A percentile compares a stretch with the other conserved stretches of the same genome.
phyloP scores from a whole-genome alignment of 805 yeast species.

The Clavispora vitiphila region DNA sequence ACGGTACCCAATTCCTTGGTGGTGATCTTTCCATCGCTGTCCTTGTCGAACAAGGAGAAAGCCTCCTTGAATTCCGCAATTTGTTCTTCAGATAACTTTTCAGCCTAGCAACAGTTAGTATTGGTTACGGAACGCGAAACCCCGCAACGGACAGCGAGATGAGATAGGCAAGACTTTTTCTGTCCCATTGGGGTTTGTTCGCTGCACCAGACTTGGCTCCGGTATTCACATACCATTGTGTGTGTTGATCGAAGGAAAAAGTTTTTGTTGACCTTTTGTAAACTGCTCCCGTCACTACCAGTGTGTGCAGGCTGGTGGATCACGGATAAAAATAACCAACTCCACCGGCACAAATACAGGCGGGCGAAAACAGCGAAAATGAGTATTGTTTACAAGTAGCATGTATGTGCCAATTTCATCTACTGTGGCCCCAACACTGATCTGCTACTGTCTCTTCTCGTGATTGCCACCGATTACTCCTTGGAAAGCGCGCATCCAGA shows the following conservation, averaged over 20 bases:
- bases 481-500: background rate
- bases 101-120: conserved; percentile 49
- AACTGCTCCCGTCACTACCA: background rate
- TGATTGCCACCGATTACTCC: background rate
- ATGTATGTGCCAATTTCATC: too few species aligned
- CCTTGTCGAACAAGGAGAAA: conserved; percentile 92
- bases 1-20: conserved; percentile 95
- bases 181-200: too few species aligned
- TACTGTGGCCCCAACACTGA: too few species aligned
- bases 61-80: conserved; percentile 97
- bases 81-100: conserved; percentile 91
- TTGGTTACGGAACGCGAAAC: too few species aligned
- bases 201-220: background rate
- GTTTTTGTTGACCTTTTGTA: conserved; percentile 3
- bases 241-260: background rate
- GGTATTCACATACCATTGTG: conserved; percentile 1
- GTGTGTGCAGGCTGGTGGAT: background rate
- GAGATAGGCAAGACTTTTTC: too few species aligned
- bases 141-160: too few species aligned
- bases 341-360: background rate
- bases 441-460: background rate
- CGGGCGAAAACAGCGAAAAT: too few species aligned
- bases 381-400: too few species aligned
- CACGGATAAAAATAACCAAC: background rate
- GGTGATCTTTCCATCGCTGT: conserved; percentile 94